Evolutionary conservation across 345 rosid species (phyloP), one percentile per base, ranked within the genome.

Genomic region (Ricinus communis): DNA sequence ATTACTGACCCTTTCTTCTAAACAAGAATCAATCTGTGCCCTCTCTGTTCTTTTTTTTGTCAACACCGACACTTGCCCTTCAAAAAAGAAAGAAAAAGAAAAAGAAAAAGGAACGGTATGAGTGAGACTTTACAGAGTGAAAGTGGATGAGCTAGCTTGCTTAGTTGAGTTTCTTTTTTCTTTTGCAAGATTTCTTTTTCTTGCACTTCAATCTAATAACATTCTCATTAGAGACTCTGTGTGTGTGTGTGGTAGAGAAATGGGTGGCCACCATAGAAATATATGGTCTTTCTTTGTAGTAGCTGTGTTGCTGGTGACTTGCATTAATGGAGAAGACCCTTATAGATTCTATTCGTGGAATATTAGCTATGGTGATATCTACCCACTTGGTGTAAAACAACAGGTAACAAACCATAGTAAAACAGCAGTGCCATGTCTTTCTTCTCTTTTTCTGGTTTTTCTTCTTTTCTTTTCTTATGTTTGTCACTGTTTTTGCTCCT

Each of bases 281-380:
- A 5, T 64, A 52, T 68, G 82, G 46, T 71, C 6, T 31, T 49
- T 68, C 45, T n/a, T 77, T 8, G 55, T 60, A 9, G 24, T 75
- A 10, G 54, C 71, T 33, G 7, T 80, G 18, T 68, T 60, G 41
- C 43, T 79, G 4, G 68, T 71, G 68, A 68, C 47, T 43, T 76
- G 75, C 76, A 40, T 55, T 25, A 76, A n/a, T 63, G 93, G 86
- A 38, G 93, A 87, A 64, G 86, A 82, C 73, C 84, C 93, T 27
- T 88, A 88, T 28, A 88, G 87, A 66, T 85, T 87, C 69, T 87
- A 79, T 65, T 69, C 82, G 4, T 88, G 93, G 93, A 88, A 88
- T 78, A 81, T 85, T 19, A 85, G 89, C 2, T 86, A 86, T 72
- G 93, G 90, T 45, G 85, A 86, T 67, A 87, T 88, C 63, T 83